Conservation (phyloP, 2,329 filamentous ascomycete species). For the Arthrobotrys iridis region DNA sequence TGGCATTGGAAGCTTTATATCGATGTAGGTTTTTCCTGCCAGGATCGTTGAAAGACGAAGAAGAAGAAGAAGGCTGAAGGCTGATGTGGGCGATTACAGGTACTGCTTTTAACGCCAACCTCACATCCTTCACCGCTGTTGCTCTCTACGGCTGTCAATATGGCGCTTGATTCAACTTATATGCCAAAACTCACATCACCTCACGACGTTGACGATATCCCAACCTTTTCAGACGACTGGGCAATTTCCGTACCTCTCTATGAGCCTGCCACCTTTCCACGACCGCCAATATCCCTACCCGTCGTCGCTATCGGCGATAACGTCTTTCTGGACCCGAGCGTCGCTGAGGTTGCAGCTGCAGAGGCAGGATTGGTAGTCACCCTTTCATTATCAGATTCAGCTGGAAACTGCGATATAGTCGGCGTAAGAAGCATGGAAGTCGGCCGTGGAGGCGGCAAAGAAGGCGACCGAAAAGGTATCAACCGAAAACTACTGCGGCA, state of each 20-base stretch:
- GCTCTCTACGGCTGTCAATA: slow-evolving; percentile 89
- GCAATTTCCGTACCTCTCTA: slow-evolving; percentile 82
- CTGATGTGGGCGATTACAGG: slow-evolving; percentile 66
- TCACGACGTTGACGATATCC: slow-evolving; percentile 80
- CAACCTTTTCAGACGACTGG: slow-evolving; percentile 98
- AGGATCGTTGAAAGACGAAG: slow-evolving; percentile 39
- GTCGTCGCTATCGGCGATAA: slow-evolving; percentile 87
- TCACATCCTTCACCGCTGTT: slow-evolving; percentile 90
- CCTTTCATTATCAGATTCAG: slow-evolving; percentile 64
- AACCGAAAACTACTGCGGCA: slow-evolving; percentile 31
- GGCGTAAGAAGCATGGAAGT: slow-evolving; percentile 53
- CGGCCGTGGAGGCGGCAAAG: slow-evolving; percentile 44
- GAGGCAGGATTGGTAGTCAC: slow-evolving; percentile 89
- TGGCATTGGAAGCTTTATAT: slow-evolving; percentile 98
- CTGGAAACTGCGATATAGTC: slow-evolving; percentile 41
- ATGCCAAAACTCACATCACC: slow-evolving; percentile 87
- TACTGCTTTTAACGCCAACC: slow-evolving; percentile 89
- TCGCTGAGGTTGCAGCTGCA: slow-evolving; percentile 91
- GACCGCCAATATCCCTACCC: slow-evolving; percentile 88
- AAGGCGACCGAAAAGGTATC: slow-evolving; percentile 45
- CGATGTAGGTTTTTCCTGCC: slow-evolving; percentile 73
- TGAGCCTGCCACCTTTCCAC: slow-evolving; percentile 61
- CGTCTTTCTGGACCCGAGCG: slow-evolving; percentile 90
- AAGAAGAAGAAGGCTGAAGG: too few species aligned
- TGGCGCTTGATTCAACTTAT: slow-evolving; percentile 87